phyloP scores from a whole-genome alignment of 225 moss, liverwort and hornwort genomes.

The Asterella californica region DNA sequence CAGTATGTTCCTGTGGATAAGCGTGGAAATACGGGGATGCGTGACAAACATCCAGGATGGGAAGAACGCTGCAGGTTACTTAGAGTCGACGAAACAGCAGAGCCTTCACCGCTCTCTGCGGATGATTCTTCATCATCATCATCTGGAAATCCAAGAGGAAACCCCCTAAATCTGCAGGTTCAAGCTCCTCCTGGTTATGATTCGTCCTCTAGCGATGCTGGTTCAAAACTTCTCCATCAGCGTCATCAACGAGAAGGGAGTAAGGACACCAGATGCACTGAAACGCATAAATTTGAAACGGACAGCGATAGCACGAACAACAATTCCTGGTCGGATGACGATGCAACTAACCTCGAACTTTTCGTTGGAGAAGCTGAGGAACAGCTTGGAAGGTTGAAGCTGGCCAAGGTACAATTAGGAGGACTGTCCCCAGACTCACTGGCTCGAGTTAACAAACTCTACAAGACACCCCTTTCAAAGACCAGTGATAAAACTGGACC shows the following conservation, averaged over 20 bases:
- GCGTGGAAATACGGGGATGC: constrained; percentile 30
- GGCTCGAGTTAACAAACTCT: constrained; percentile 4
- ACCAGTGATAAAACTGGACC: not conserved
- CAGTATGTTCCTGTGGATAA: constrained; percentile 32
- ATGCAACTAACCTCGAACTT: constrained; percentile 1
- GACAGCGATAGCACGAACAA: constrained; percentile 28
- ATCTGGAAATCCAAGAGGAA: not conserved
- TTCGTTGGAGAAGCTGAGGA: constrained; percentile 37
- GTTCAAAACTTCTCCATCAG: constrained; percentile 2
- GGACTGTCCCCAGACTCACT: constrained; percentile 11
- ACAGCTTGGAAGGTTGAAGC: constrained; percentile 30
- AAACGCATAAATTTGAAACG: constrained; percentile 23
- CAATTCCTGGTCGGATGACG: not conserved
- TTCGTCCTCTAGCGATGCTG: constrained; percentile 3
- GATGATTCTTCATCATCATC: not conserved
- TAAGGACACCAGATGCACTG: constrained; percentile 12
- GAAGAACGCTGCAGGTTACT: not conserved
- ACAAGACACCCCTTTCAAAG: not conserved
- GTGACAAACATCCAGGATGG: constrained; percentile 14
- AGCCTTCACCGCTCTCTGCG: not conserved
- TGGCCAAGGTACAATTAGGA: constrained; percentile 26
- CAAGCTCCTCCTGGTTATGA: not conserved
- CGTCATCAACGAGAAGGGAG: constrained; percentile 17
- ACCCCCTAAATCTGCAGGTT: not conserved
- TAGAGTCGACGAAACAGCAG: not conserved